phyloP scores from a whole-genome alignment of 73 alveolate species.

The Blepharisma stoltei region DNA sequence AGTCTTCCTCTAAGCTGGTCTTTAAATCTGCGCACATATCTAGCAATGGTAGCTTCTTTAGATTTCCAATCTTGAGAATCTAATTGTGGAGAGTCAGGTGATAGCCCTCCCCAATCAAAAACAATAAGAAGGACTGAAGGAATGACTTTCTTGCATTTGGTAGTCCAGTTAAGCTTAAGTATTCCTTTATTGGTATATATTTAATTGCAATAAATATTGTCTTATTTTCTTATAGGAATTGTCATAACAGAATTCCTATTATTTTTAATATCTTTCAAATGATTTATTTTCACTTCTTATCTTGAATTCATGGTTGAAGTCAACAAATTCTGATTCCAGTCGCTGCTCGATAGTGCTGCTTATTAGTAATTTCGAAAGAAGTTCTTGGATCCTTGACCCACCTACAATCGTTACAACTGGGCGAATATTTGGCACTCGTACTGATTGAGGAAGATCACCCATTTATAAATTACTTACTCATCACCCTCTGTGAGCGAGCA shows the following conservation, averaged over 20 bases:
- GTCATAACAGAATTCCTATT: no score
- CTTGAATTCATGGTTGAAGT: background rate
- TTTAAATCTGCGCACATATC: conserved; percentile 13
- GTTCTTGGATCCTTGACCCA: background rate
- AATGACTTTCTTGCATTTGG: conserved; percentile 15
- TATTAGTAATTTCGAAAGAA: background rate
- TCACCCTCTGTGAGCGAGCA: no score
- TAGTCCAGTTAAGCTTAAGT: conserved; percentile 26
- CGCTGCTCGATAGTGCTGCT: conserved; percentile 18
- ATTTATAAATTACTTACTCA: background rate
- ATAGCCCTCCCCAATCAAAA: conserved; percentile 14
- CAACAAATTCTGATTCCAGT: conserved; percentile 12
- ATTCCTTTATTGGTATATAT: background rate
- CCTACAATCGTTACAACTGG: conserved; percentile 6
- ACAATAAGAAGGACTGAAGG: conserved; percentile 13
- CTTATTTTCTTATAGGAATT: no score
- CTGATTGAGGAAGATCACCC: background rate
- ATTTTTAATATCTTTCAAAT: conserved; percentile 14
- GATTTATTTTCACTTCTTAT: conserved; percentile 10
- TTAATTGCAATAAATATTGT: no score
- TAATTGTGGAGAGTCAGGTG: background rate
- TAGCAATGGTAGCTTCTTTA: conserved; percentile 7
- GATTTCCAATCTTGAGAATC: conserved; percentile 16
- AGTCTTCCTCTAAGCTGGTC: conserved; percentile 23
- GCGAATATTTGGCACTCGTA: background rate